phyloP scores from a whole-genome alignment of 371 early-diverging fungal species.

The Saksenaea oblongispora region DNA sequence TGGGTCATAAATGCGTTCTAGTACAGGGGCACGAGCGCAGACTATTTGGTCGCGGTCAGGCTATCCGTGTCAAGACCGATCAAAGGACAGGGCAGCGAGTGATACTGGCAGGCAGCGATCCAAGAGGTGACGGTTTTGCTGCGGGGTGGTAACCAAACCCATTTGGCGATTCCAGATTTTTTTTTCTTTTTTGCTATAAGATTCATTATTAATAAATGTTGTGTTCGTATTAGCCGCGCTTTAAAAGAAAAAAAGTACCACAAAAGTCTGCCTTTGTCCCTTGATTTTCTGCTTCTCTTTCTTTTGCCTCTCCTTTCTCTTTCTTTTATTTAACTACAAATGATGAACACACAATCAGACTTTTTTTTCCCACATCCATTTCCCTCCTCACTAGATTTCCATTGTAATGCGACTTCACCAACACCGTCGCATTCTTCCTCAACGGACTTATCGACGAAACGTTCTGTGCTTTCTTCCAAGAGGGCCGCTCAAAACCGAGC shows the following conservation, averaged over 20 bases:
- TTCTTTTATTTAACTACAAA: neutral
- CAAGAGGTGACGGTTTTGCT: constrained; percentile 71
- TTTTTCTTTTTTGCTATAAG: neutral
- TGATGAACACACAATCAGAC: neutral
- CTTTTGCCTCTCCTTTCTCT: neutral
- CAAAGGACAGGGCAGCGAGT: constrained; percentile 46
- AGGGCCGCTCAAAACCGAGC: constrained; percentile 46
- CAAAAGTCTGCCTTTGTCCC: neutral
- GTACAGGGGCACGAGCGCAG: constrained; percentile 39
- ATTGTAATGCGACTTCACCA: neutral
- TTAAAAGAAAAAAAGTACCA: neutral
- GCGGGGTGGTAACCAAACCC: constrained; percentile 44
- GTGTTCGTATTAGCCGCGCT: neutral
- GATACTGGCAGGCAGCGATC: constrained; percentile 69
- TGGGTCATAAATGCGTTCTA: constrained; percentile 61
- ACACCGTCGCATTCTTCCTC: neutral
- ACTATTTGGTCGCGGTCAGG: constrained; percentile 80
- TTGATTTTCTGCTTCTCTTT: neutral
- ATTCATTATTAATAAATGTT: neutral
- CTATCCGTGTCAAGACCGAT: constrained; percentile 47
- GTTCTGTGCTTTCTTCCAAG: constrained; percentile 29
- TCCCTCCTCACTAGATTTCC: neutral
- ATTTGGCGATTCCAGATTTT: neutral
- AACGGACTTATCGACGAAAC: neutral
- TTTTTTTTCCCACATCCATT: constrained; percentile 1